phyloP scores from a whole-genome alignment of 352 stramenopile species.

The Peronospora belbahrii region DNA sequence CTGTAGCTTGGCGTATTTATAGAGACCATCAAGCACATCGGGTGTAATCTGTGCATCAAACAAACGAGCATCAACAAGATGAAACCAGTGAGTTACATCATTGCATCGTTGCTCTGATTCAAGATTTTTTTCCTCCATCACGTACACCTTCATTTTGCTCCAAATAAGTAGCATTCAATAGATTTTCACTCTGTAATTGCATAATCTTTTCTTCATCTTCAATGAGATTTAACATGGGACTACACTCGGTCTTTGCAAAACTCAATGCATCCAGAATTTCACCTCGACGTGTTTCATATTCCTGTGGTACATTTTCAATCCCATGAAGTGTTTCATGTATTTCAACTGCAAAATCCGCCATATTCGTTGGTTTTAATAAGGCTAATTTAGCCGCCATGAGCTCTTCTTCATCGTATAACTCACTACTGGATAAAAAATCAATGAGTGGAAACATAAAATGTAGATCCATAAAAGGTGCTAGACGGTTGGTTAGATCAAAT shows the following conservation, averaged over 20 bases:
- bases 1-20: slow-evolving; percentile 94
- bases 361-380: slow-evolving; percentile 92
- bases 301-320: slow-evolving; percentile 56
- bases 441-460: slow-evolving; percentile 98
- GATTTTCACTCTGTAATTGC: slow-evolving; percentile 75
- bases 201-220: slow-evolving; percentile 84
- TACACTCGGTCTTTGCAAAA: slow-evolving; percentile 68
- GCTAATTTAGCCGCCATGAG: slow-evolving; percentile 87
- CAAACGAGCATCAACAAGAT: neutral
- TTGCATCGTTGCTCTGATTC: too few species aligned
- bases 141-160: slow-evolving; percentile 77
- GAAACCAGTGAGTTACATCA: neutral
- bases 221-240: slow-evolving; percentile 72
- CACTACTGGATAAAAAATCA: slow-evolving; percentile 88
- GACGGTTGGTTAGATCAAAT: slow-evolving; percentile 92
- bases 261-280: slow-evolving; percentile 69
- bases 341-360: slow-evolving; percentile 96
- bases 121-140: too few species aligned
- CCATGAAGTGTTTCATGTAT: slow-evolving; percentile 90
- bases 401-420: slow-evolving; percentile 89
- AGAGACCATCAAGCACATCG: slow-evolving; percentile 86
- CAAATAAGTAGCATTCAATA: slow-evolving; percentile 70
- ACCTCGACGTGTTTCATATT: slow-evolving; percentile 78
- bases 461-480: slow-evolving; percentile 93
- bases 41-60: slow-evolving; percentile 66